Evolutionary conservation across 2,329 filamentous ascomycete species (phyloP).

Genomic region (Hypomyces perniciosus): DNA sequence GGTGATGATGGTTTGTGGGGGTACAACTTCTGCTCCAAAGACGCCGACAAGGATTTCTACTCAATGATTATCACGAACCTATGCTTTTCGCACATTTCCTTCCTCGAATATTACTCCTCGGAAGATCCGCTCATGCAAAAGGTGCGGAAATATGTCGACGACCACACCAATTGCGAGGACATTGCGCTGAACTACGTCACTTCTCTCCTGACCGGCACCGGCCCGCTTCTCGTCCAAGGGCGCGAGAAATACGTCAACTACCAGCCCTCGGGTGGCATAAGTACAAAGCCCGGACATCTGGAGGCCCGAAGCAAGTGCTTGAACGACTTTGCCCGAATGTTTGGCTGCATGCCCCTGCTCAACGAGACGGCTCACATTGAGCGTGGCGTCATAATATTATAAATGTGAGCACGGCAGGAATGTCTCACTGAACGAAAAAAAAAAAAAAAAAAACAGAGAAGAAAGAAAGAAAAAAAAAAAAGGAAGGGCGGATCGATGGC

Average conservation of each 20-base stretch:
- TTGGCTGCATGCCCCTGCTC: conserved; percentile 31
- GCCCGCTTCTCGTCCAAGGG: conserved; percentile 30
- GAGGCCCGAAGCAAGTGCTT: conserved; percentile 30
- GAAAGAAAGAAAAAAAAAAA: too few relatives aligned
- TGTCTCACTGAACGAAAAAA: not conserved
- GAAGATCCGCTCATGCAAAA: conserved; percentile 24
- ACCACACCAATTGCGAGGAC: conserved; percentile 36
- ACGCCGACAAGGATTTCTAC: conserved; percentile 24
- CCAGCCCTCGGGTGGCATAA: conserved; percentile 28
- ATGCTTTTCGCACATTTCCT: conserved; percentile 31
- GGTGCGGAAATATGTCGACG: conserved; percentile 32
- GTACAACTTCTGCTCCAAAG: conserved; percentile 28
- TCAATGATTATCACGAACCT: conserved; percentile 34
- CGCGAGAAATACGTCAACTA: conserved; percentile 27
- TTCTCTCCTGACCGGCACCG: conserved; percentile 28
- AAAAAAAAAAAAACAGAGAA: not conserved
- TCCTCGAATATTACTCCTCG: conserved; percentile 34
- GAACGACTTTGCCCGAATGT: conserved; percentile 28
- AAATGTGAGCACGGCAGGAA: not conserved
- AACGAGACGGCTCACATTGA: conserved; percentile 29
- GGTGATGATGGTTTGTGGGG: conserved; percentile 22
- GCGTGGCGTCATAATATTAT: conserved; percentile 26
- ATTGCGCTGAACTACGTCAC: conserved; percentile 34
- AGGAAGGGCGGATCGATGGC: too few relatives aligned
- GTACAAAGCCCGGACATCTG: conserved; percentile 27